Conservation (phyloP, 164 flowering plant genomes). For the Umbellularia californica region DNA sequence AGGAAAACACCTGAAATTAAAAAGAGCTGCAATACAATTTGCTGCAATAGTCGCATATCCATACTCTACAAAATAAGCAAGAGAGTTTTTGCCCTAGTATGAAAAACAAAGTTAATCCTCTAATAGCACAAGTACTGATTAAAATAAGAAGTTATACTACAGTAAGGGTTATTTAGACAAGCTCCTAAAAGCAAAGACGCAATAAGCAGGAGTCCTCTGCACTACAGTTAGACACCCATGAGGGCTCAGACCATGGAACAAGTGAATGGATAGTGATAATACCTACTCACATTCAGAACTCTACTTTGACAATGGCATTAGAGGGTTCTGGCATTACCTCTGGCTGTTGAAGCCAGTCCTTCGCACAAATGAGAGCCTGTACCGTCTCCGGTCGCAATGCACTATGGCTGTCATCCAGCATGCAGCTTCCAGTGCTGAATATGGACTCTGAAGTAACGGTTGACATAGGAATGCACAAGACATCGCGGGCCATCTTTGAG, state of each 20-base stretch:
- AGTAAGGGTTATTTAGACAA: no score
- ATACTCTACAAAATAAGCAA: no score
- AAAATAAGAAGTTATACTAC: no score
- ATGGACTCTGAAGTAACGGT: constrained; percentile 49
- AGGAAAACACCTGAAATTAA: no score
- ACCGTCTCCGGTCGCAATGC: constrained; percentile 73
- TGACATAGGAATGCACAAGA: constrained; percentile 59
- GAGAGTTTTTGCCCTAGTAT: no score
- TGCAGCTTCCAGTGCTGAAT: constrained; percentile 40
- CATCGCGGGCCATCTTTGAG: constrained; percentile 88
- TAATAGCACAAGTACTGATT: no score
- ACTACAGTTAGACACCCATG: not conserved
- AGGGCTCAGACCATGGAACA: not conserved
- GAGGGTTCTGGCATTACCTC: constrained; percentile 16
- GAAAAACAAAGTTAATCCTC: no score
- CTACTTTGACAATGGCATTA: constrained; percentile 49
- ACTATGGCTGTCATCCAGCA: constrained; percentile 61
- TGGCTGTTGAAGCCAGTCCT: constrained; percentile 65
- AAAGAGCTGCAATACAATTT: no score
- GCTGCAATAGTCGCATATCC: no score
- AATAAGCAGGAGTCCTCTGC: not conserved
- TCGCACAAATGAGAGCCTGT: constrained; percentile 82
- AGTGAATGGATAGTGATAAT: not conserved
- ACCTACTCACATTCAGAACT: constrained; percentile 13
- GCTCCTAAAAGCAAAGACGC: not conserved